Conservation (phyloP, 2,329 filamentous ascomycete genomes). For the Monascus ruber region DNA sequence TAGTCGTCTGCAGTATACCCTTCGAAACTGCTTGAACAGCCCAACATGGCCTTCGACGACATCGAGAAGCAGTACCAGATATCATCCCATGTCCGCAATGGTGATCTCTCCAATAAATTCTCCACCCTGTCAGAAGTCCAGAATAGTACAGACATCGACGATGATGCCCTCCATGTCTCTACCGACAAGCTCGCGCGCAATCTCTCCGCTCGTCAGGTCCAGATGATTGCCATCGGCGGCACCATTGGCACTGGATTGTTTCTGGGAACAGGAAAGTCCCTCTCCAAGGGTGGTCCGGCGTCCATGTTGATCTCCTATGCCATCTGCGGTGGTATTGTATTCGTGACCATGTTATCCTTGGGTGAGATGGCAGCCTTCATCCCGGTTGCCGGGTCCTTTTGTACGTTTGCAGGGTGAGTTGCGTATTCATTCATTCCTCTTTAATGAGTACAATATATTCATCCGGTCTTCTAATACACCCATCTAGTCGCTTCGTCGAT, state of each 20-base stretch:
- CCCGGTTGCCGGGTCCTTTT: conserved; percentile 44
- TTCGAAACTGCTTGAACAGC: neutral
- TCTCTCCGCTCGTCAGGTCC: conserved; percentile 51
- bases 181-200: conserved; percentile 43
- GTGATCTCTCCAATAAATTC: neutral
- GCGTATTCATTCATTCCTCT: neutral
- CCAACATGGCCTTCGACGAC: conserved; percentile 11
- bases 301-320: conserved; percentile 48
- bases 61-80: conserved; percentile 11
- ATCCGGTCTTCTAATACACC: too few relatives aligned
- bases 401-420: conserved; percentile 42
- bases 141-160: conserved; percentile 7
- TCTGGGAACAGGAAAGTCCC: conserved; percentile 49
- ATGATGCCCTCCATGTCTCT: conserved; percentile 11
- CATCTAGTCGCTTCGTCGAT: conserved; percentile 30
- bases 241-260: conserved; percentile 47
- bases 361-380: conserved; percentile 52
- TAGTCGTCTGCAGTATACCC: too few relatives aligned
- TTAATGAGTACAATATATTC: too few relatives aligned
- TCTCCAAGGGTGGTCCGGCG: conserved; percentile 49
- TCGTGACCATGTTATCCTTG: conserved; percentile 47
- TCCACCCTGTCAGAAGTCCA: neutral
- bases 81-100: too few relatives aligned
- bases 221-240: conserved; percentile 51
- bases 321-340: conserved; percentile 47